Percentiles rank a stretch among this genome's conserved stretches.
These are phyloP conservation scores for Phytopythium cucurbitacearum DNA, from an alignment of 352 stramenopile species.

Conservation along the genomic window DNA sequence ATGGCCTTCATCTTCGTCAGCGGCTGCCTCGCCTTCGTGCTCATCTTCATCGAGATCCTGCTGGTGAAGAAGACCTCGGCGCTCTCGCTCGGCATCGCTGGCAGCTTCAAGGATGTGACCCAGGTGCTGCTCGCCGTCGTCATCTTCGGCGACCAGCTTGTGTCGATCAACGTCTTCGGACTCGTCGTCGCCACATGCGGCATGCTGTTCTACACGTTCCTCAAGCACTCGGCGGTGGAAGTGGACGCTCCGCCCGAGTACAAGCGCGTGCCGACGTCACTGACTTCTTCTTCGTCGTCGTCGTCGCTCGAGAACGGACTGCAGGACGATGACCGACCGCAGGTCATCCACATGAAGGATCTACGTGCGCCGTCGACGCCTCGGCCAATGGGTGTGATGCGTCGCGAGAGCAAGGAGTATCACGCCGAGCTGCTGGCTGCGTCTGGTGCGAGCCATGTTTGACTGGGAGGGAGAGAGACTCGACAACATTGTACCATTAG, in stretches of 20 bases:
- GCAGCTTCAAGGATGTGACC: constrained; percentile 77
- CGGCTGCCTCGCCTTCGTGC: constrained; percentile 61
- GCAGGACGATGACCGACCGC: constrained; percentile 1
- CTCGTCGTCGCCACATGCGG: constrained; percentile 66
- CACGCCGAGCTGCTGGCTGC: constrained; percentile 6
- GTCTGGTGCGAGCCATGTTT: constrained; percentile 22
- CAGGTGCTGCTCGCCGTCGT: constrained; percentile 75
- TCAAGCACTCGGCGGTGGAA: constrained; percentile 51
- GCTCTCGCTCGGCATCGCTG: constrained; percentile 72
- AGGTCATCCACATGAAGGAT: constrained; percentile 30
- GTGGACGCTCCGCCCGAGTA: constrained; percentile 16
- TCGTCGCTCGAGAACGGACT: constrained; percentile 4
- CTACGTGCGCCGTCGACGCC: constrained; percentile 9
- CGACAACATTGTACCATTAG: constrained; percentile 31
- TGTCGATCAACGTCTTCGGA: constrained; percentile 55
- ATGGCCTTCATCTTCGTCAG: constrained; percentile 65
- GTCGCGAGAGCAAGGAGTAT: constrained; percentile 64
- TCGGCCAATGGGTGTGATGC: constrained; percentile 22
- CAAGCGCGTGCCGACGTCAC: constrained; percentile 24
- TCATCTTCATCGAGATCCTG: constrained; percentile 82
- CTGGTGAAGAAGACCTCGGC: constrained; percentile 82
- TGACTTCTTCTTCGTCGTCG: neutral
- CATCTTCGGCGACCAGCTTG: constrained; percentile 71
- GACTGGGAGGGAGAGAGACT: constrained; percentile 3
- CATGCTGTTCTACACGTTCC: constrained; percentile 73